A percentile compares a stretch with the other conserved stretches of the same genome.
phyloP scores from a whole-genome alignment of 2,329 filamentous ascomycete genomes.

The Colletotrichum lupini region DNA sequence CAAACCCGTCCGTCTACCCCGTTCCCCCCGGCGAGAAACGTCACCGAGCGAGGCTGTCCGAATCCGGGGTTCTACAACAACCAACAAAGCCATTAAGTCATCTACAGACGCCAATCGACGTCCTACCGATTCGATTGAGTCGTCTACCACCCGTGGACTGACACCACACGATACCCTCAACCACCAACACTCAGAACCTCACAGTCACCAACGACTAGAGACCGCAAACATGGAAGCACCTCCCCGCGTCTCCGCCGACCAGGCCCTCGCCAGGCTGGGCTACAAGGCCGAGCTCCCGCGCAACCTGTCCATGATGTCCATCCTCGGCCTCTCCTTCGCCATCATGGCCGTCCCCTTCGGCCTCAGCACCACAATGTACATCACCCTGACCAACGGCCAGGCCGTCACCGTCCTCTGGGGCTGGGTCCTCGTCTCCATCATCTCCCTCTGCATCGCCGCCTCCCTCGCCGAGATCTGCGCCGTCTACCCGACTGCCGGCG shows the following conservation, averaged over 20 bases:
- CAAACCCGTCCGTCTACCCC: background rate
- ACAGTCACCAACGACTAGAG: background rate
- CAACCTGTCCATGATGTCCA: slow-evolving; percentile 64
- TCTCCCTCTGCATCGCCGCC: slow-evolving; percentile 72
- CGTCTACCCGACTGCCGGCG: slow-evolving; percentile 75
- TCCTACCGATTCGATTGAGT: background rate
- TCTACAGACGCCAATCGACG: background rate
- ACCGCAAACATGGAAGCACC: slow-evolving; percentile 21
- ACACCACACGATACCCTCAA: background rate
- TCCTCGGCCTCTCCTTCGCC: slow-evolving; percentile 75
- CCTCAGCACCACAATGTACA: slow-evolving; percentile 74
- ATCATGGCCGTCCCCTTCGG: slow-evolving; percentile 81
- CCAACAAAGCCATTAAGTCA: background rate
- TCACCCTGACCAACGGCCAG: slow-evolving; percentile 75
- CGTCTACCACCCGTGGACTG: background rate
- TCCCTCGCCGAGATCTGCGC: slow-evolving; percentile 77
- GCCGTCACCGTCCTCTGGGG: slow-evolving; percentile 77
- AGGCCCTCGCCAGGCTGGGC: slow-evolving; percentile 55
- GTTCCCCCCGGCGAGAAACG: background rate
- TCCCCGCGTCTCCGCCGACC: slow-evolving; percentile 29
- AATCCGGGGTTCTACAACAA: background rate
- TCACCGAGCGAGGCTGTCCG: background rate
- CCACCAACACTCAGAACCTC: background rate
- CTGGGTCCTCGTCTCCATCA: slow-evolving; percentile 73
- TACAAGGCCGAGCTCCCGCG: slow-evolving; percentile 61